Percentiles rank a stretch among this genome's conserved stretches.
phyloP scores from a whole-genome alignment of 306 rosid species.

The Cucumis hystrix region DNA sequence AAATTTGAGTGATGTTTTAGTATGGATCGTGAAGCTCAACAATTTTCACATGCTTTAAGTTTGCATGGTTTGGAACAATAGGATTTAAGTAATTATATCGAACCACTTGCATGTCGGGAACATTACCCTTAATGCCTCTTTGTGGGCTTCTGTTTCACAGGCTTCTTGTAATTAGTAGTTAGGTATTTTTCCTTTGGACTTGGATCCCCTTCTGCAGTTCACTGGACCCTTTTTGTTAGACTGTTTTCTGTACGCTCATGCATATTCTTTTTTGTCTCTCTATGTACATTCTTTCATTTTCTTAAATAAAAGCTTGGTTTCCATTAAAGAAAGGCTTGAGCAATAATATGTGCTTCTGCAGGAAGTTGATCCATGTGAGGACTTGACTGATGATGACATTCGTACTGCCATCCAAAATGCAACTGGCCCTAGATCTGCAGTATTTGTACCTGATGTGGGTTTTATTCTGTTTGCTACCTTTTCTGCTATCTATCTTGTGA shows the following conservation, averaged over 20 bases:
- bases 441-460: conserved; percentile 34
- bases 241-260: neutral
- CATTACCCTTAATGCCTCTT: neutral
- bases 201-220: neutral
- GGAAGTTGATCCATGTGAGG: conserved; percentile 36
- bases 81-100: neutral
- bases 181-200: neutral
- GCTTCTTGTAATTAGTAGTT: neutral
- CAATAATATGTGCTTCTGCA: neutral
- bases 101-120: neutral
- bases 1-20: neutral
- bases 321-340: too few relatives aligned
- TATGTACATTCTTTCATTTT: neutral
- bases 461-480: neutral
- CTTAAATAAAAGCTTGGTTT: neutral
- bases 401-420: conserved; percentile 33
- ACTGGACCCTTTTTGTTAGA: neutral
- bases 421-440: conserved; percentile 24
- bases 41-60: neutral
- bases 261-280: neutral
- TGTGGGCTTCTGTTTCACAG: neutral
- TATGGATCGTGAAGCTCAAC: neutral
- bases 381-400: conserved; percentile 27
- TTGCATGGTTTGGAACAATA: neutral
- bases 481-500: neutral